Evolutionary conservation across 148 eudicot species (phyloP).

Genomic region (Chenopodium berlandieri): DNA sequence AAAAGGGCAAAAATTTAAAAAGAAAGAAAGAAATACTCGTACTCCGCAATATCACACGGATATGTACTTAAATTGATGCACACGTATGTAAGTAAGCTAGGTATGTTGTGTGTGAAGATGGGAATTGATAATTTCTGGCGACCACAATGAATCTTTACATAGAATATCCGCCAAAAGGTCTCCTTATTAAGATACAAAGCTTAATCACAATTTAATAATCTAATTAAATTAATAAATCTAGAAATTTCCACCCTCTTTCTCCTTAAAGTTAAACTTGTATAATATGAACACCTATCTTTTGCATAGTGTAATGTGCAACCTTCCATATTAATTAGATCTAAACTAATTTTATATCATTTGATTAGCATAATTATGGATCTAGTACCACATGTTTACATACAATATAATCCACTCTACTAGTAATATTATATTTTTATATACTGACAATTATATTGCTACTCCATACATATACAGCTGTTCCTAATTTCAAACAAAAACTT

Average conservation of each 20-base stretch:
- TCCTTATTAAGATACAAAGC: not conserved
- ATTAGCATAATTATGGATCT: slow-evolving; percentile 14
- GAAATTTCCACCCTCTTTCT: slow-evolving; percentile 25
- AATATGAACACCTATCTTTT: not conserved
- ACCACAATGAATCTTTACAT: not conserved
- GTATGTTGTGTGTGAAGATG: not conserved
- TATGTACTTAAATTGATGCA: not conserved
- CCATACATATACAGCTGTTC: slow-evolving; percentile 5
- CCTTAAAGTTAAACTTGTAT: not conserved
- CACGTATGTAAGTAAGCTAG: slow-evolving; percentile 6
- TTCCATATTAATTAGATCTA: slow-evolving; percentile 6
- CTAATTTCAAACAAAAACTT: not conserved
- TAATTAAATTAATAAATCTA: not conserved
- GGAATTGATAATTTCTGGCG: not conserved
- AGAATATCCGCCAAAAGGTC: not conserved
- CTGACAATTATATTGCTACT: slow-evolving; percentile 1
- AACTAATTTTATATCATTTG: not conserved
- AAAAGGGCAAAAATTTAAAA: no score
- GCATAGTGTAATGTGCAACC: slow-evolving; percentile 19
- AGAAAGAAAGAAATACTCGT: no score
- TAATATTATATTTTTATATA: not conserved
- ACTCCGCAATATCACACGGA: no score
- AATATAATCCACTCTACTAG: not conserved
- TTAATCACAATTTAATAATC: not conserved
- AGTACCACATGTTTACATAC: not conserved